Conservation (phyloP, 306 rosid genomes). For the Sesbania bispinosa region DNA sequence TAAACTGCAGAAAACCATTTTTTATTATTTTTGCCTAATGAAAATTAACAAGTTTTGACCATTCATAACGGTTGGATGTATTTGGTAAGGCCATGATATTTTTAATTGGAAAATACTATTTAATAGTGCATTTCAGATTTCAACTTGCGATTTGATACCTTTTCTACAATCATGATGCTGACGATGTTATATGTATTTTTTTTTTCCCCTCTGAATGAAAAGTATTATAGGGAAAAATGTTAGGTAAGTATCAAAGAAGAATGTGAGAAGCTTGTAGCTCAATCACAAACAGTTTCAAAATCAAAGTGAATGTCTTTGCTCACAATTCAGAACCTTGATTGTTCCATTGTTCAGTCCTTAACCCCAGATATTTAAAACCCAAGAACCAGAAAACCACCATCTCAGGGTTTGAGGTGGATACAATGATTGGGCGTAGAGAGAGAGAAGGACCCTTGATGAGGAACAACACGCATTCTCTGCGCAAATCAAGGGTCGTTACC, state of each 20-base stretch:
- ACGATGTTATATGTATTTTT: no score
- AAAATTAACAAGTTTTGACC: no score
- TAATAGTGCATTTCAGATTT: not conserved
- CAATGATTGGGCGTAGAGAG: constrained; percentile 67
- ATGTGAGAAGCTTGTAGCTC: not conserved
- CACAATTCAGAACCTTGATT: not conserved
- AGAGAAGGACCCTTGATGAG: constrained; percentile 70
- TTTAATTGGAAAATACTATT: not conserved
- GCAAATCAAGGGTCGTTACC: constrained; percentile 46
- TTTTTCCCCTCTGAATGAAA: no score
- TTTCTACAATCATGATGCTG: not conserved
- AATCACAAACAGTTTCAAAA: not conserved
- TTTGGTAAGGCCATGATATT: no score
- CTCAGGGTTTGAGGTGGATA: not conserved
- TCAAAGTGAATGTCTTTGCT: constrained; percentile 10
- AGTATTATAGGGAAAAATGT: not conserved
- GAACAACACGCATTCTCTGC: constrained; percentile 36
- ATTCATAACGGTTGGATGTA: no score
- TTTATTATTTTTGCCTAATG: no score
- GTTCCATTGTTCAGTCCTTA: not conserved
- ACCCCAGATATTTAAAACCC: constrained; percentile 9
- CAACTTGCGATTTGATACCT: not conserved
- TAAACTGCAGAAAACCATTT: no score
- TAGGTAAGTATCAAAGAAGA: not conserved
- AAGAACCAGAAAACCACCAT: not conserved